phyloP scores from a whole-genome alignment of 1,284 basidiomycete genomes.

The Rhizoctonia solani region DNA sequence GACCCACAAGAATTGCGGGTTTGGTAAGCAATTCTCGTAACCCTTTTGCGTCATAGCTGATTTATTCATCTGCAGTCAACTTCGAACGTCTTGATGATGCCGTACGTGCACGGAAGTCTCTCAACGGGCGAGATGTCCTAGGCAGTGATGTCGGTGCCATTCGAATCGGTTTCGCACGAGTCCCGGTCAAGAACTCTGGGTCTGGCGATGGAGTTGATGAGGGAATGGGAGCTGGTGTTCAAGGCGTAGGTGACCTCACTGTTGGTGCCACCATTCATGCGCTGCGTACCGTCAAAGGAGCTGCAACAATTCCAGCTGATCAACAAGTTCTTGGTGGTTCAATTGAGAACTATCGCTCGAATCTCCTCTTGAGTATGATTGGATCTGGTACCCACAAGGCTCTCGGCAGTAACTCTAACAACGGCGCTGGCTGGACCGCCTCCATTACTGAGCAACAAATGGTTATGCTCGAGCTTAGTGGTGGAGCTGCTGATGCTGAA shows the following conservation, averaged over 20 bases:
- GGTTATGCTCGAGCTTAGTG: constrained; percentile 90
- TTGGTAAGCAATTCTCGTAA: constrained; percentile 60
- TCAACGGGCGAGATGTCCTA: constrained; percentile 93
- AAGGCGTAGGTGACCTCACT: constrained; percentile 78
- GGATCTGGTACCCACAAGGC: constrained; percentile 77
- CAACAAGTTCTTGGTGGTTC: constrained; percentile 88
- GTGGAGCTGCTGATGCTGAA: constrained; percentile 76
- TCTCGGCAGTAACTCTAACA: constrained; percentile 58
- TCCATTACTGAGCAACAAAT: constrained; percentile 89
- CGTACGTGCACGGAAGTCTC: constrained; percentile 88
- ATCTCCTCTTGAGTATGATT: constrained; percentile 87
- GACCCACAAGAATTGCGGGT: constrained; percentile 96
- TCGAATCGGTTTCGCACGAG: constrained; percentile 94
- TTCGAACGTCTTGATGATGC: constrained; percentile 97
- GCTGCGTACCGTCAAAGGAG: constrained; percentile 82
- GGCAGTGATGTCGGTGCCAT: constrained; percentile 95
- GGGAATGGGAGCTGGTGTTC: constrained; percentile 61
- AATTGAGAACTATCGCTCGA: constrained; percentile 92
- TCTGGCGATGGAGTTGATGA: constrained; percentile 57
- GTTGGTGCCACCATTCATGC: constrained; percentile 84
- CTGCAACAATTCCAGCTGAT: constrained; percentile 83
- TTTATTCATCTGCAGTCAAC: constrained; percentile 65
- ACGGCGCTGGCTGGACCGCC: constrained; percentile 64
- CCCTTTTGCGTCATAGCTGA: constrained; percentile 19
- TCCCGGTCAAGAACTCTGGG: constrained; percentile 83